These are phyloP conservation scores for Tuber microsphaerosporum DNA, from an alignment of 495 filamentous ascomycete genomes.

Conservation along the genomic window DNA sequence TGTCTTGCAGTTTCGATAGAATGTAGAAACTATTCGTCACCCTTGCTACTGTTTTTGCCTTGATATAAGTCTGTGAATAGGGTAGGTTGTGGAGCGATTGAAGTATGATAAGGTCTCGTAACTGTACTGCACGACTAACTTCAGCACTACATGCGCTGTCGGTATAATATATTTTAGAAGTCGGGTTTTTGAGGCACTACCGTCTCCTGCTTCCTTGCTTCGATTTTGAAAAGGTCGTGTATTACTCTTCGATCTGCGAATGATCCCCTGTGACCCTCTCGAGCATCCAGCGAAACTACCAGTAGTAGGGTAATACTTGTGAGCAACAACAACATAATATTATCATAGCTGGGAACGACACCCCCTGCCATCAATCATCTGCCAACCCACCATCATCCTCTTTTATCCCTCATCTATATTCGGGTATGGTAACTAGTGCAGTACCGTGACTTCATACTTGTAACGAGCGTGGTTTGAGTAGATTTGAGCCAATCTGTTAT, in stretches of 20 bases:
- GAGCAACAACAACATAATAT: too few species aligned
- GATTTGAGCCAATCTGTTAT: not conserved
- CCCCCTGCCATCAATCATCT: too few species aligned
- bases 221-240: not conserved
- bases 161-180: too few species aligned
- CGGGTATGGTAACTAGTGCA: not conserved
- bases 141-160: too few species aligned
- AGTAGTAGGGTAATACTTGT: not conserved
- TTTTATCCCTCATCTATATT: not conserved
- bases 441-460: too few species aligned
- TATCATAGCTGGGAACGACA: too few species aligned
- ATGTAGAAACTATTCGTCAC: not conserved
- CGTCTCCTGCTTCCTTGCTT: too few species aligned
- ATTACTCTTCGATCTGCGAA: not conserved
- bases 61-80: not conserved
- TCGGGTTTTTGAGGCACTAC: too few species aligned
- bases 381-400: not conserved
- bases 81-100: too few species aligned
- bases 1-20: not conserved
- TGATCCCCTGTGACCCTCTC: not conserved
- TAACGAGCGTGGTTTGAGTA: not conserved
- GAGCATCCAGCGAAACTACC: not conserved
- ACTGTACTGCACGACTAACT: not conserved
- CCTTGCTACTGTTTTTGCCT: not conserved
- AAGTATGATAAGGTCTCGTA: not conserved